Evolutionary conservation across 2,329 filamentous ascomycete genomes (phyloP).

Genomic region (Ampelomyces quisqualis): DNA sequence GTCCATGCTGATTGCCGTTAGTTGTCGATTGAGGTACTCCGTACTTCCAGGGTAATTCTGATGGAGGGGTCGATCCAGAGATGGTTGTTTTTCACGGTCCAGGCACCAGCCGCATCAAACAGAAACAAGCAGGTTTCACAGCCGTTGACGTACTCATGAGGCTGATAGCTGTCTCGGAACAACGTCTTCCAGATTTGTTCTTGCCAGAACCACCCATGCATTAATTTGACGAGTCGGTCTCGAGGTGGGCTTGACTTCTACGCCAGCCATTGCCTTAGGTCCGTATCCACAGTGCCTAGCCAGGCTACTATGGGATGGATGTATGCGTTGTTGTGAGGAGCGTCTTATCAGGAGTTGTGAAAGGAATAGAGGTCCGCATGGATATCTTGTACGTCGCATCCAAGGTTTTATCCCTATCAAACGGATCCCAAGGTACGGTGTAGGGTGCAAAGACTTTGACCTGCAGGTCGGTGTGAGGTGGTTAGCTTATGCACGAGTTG

Average conservation of each 20-base stretch:
- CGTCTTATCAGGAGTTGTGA: slow-evolving; percentile 25
- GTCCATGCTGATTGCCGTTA: slow-evolving; percentile 35
- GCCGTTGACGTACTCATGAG: slow-evolving; percentile 9
- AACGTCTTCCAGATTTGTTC: neutral
- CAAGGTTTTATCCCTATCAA: slow-evolving; percentile 9
- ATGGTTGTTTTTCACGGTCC: neutral
- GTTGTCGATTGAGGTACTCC: slow-evolving; percentile 5
- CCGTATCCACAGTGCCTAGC: slow-evolving; percentile 11
- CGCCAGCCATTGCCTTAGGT: slow-evolving; percentile 23
- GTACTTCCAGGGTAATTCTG: neutral
- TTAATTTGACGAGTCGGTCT: slow-evolving; percentile 10
- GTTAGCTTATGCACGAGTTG: slow-evolving; percentile 10
- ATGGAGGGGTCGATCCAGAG: neutral
- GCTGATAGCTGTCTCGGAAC: slow-evolving; percentile 8
- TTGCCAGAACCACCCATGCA: neutral
- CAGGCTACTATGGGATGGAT: slow-evolving; percentile 13
- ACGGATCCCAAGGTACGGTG: slow-evolving; percentile 14
- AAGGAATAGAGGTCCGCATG: slow-evolving; percentile 23
- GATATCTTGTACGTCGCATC: slow-evolving; percentile 15
- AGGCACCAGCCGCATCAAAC: slow-evolving; percentile 6
- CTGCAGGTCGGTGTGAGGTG: slow-evolving; percentile 24
- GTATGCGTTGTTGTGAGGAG: slow-evolving; percentile 18
- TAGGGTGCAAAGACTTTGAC: slow-evolving; percentile 12
- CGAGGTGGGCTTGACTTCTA: slow-evolving; percentile 11
- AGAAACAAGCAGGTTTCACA: slow-evolving; percentile 1